Percentiles rank a stretch among this genome's conserved stretches.
phyloP scores from a whole-genome alignment of 2,329 filamentous ascomycete species.

The Colletotrichum sp. region DNA sequence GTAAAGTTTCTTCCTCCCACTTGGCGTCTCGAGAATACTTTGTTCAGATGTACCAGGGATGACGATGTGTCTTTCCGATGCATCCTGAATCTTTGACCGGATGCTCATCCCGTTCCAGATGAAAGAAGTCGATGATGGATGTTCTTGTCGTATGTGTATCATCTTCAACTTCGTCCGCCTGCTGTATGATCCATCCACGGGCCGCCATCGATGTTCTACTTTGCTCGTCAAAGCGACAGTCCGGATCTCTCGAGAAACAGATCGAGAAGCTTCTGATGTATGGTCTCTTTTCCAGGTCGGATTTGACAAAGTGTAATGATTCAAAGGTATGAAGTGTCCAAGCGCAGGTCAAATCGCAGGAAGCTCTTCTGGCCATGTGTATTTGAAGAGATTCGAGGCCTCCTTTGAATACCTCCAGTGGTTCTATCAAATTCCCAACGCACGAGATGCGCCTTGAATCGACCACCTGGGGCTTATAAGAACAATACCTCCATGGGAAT shows the following conservation, averaged over 20 bases:
- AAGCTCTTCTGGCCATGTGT: background rate
- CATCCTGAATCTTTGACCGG: background rate
- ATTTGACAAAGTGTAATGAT: background rate
- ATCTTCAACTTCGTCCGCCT: background rate
- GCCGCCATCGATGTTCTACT: background rate
- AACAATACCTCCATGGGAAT: background rate
- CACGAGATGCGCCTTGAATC: background rate
- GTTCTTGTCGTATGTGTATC: background rate
- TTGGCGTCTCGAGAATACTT: background rate
- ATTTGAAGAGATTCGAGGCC: background rate
- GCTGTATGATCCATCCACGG: background rate
- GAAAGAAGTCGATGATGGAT: background rate
- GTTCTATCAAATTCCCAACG: background rate
- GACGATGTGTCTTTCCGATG: background rate
- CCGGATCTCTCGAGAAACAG: background rate
- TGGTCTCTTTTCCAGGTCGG: background rate
- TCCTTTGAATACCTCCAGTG: background rate
- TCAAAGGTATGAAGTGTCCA: background rate
- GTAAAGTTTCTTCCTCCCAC: background rate
- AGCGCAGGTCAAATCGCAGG: background rate
- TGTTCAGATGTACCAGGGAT: background rate
- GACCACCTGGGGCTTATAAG: background rate
- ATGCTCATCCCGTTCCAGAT: background rate
- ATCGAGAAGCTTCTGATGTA: background rate
- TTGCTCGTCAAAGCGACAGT: background rate